These are phyloP conservation scores for Fusarium abutilonis DNA, from an alignment of 2,329 filamentous ascomycete species.

Conservation along the genomic window DNA sequence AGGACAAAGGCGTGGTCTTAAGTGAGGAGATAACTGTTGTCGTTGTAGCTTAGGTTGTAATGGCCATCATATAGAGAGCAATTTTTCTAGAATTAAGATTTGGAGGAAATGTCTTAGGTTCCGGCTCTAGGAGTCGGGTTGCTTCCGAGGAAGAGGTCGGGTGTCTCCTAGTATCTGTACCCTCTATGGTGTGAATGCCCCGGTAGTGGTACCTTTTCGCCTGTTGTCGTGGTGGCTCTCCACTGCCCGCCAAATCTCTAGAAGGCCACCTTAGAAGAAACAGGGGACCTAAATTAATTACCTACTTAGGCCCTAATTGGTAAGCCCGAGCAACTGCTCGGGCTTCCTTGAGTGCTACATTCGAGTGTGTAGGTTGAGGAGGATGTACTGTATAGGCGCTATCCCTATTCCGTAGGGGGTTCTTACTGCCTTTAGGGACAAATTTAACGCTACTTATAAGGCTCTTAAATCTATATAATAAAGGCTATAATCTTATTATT, in stretches of 20 bases:
- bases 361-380: no score
- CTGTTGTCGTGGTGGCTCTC: constrained; percentile 4
- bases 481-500: no score
- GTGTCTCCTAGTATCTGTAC: not conserved
- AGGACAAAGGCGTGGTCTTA: constrained; percentile 22
- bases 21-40: not conserved
- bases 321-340: no score
- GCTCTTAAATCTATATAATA: no score
- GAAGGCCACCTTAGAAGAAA: constrained; percentile 25
- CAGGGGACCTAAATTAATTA: constrained; percentile 37
- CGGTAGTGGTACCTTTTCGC: not conserved
- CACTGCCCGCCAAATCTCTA: constrained; percentile 25
- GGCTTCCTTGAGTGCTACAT: no score
- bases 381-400: no score
- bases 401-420: no score
- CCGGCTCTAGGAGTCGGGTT: not conserved
- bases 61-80: not conserved
- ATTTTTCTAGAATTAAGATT: not conserved
- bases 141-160: constrained; percentile 16
- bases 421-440: no score
- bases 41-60: not conserved
- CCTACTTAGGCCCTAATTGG: no score
- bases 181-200: no score
- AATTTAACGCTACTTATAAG: no score
- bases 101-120: not conserved